phyloP scores from a whole-genome alignment of 495 filamentous ascomycete species.

The Neurospora sp. region DNA sequence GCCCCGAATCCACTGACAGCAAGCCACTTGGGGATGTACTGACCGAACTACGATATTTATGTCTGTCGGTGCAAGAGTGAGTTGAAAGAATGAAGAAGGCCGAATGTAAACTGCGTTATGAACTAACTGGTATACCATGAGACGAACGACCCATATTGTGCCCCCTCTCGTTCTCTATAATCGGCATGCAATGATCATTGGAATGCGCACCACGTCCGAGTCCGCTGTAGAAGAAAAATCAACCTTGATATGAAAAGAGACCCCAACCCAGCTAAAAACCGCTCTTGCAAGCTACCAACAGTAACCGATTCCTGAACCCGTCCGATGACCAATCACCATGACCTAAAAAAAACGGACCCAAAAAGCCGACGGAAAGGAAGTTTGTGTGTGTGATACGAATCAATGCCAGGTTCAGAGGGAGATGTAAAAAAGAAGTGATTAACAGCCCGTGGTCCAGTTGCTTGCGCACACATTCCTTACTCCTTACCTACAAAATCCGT shows the following conservation, averaged over 20 bases:
- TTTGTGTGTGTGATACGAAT: background rate
- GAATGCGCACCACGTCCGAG: background rate
- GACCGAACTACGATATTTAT: too few species aligned
- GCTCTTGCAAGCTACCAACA: background rate
- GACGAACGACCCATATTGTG: background rate
- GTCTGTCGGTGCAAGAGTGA: too few species aligned
- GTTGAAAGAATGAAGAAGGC: background rate
- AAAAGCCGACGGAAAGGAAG: background rate
- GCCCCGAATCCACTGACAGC: too few species aligned
- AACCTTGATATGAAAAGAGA: background rate
- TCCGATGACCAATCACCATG: background rate
- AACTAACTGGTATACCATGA: background rate
- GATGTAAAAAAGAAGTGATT: background rate
- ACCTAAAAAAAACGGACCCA: background rate
- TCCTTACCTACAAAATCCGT: background rate
- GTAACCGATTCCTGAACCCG: background rate
- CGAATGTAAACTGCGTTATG: background rate
- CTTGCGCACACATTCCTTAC: background rate
- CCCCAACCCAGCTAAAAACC: background rate
- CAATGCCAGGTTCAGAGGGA: background rate
- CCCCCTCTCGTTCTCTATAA: background rate
- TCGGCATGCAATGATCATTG: background rate
- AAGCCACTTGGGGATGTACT: too few species aligned
- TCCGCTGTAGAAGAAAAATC: background rate
- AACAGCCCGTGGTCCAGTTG: background rate